A percentile compares a stretch with the other conserved stretches of the same genome.
Evolutionary conservation across 2,329 filamentous ascomycete genomes (phyloP).

Genomic region (Epichloe bromicola): DNA sequence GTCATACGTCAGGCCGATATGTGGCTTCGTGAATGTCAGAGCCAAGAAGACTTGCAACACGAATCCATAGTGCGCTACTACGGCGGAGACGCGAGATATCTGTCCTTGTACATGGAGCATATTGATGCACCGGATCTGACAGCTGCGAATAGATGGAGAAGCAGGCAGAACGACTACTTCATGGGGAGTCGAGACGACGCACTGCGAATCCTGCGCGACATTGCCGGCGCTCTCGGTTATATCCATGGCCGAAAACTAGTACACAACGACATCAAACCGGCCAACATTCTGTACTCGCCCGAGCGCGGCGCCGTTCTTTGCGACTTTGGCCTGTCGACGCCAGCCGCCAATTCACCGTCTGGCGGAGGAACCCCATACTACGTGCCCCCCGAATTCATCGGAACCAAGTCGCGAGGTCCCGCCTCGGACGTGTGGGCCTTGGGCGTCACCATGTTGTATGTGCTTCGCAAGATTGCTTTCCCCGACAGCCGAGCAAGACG

Average conservation of each 20-base stretch:
- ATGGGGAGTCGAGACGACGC: slow-evolving; percentile 36
- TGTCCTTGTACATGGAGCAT: slow-evolving; percentile 50
- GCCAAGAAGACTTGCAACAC: slow-evolving; percentile 41
- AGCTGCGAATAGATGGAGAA: slow-evolving; percentile 36
- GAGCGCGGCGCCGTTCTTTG: slow-evolving; percentile 47
- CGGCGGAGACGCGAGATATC: slow-evolving; percentile 45
- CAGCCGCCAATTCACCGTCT: slow-evolving; percentile 30
- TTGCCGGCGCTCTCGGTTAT: slow-evolving; percentile 40
- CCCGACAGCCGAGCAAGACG: slow-evolving; percentile 38
- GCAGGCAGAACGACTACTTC: slow-evolving; percentile 33
- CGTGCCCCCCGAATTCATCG: slow-evolving; percentile 50
- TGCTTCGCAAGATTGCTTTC: slow-evolving; percentile 40
- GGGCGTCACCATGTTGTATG: slow-evolving; percentile 48
- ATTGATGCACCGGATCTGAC: slow-evolving; percentile 43
- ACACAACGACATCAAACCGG: slow-evolving; percentile 51
- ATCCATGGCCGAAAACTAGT: slow-evolving; percentile 40
- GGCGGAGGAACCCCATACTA: slow-evolving; percentile 49
- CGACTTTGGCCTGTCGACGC: slow-evolving; percentile 45
- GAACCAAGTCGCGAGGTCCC: slow-evolving; percentile 37
- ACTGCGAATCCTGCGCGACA: slow-evolving; percentile 39
- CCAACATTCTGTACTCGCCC: slow-evolving; percentile 46
- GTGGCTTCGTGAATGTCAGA: slow-evolving; percentile 45
- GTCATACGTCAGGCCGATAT: slow-evolving; percentile 47
- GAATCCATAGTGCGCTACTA: slow-evolving; percentile 45
- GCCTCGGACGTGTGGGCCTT: slow-evolving; percentile 48